phyloP scores from a whole-genome alignment of 768 basidiomycete species.

The Lepiota venenata region DNA sequence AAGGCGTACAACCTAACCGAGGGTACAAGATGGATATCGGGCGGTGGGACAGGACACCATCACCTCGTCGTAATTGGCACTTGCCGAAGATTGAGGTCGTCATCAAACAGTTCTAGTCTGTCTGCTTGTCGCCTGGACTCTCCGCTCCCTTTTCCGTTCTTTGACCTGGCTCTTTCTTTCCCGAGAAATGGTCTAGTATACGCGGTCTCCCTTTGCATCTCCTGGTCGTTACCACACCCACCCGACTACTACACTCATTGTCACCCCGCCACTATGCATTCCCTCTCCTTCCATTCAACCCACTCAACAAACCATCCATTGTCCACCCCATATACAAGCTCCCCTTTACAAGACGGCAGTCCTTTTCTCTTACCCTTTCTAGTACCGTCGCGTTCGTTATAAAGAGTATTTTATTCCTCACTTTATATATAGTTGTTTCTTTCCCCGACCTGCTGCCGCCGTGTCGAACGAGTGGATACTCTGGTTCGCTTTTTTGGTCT shows the following conservation, averaged over 20 bases:
- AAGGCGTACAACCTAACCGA: slow-evolving; percentile 45
- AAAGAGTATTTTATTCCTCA: slow-evolving; percentile 82
- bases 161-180: slow-evolving; percentile 13
- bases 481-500: slow-evolving; percentile 33
- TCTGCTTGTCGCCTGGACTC: slow-evolving; percentile 10
- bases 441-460: slow-evolving; percentile 27
- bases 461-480: slow-evolving; percentile 31
- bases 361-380: slow-evolving; percentile 20
- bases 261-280: slow-evolving; percentile 16
- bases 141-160: slow-evolving; percentile 12
- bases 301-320: slow-evolving; percentile 13
- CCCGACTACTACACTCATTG: slow-evolving; percentile 13
- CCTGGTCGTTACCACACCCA: slow-evolving; percentile 8
- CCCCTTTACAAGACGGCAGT: slow-evolving; percentile 9
- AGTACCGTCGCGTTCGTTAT: slow-evolving; percentile 48
- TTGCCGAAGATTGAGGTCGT: slow-evolving; percentile 20
- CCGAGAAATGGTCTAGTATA: slow-evolving; percentile 16
- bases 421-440: slow-evolving; percentile 57
- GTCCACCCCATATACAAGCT: slow-evolving; percentile 18
- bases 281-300: slow-evolving; percentile 14
- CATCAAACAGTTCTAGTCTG: slow-evolving; percentile 31
- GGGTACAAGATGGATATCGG: slow-evolving; percentile 25
- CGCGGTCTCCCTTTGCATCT: slow-evolving; percentile 16
- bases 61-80: slow-evolving; percentile 19
- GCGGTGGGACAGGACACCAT: slow-evolving; percentile 25